Conservation (phyloP, 2,329 filamentous ascomycete species). For the Trichophyton schoenleinii region DNA sequence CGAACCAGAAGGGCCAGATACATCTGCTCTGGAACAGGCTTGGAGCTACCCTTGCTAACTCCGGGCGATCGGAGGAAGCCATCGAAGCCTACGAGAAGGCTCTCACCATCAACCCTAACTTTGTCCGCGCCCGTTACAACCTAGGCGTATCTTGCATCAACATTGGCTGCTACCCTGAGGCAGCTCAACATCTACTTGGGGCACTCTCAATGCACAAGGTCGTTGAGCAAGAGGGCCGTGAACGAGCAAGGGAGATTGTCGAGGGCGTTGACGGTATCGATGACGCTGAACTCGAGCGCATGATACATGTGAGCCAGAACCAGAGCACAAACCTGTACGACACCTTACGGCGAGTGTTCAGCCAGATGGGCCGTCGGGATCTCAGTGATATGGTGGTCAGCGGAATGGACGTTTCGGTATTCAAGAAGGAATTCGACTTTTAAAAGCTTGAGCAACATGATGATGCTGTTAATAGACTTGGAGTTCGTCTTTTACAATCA, state of each 20-base stretch:
- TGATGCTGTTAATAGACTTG: neutral
- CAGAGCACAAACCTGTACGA: slow-evolving; percentile 95
- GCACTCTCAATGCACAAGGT: slow-evolving; percentile 92
- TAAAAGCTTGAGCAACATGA: slow-evolving; percentile 23
- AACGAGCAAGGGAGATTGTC: slow-evolving; percentile 72
- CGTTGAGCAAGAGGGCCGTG: slow-evolving; percentile 71
- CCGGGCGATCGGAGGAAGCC: slow-evolving; percentile 82
- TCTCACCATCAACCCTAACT: slow-evolving; percentile 80
- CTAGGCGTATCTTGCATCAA: slow-evolving; percentile 95
- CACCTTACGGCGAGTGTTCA: slow-evolving; percentile 87
- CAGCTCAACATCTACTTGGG: slow-evolving; percentile 80
- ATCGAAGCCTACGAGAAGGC: slow-evolving; percentile 95
- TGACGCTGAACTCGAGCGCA: slow-evolving; percentile 68
- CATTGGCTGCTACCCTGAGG: slow-evolving; percentile 87
- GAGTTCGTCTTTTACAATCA: neutral
- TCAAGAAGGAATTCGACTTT: slow-evolving; percentile 86
- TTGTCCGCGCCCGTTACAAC: slow-evolving; percentile 93
- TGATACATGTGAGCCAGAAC: slow-evolving; percentile 71
- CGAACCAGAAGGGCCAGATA: slow-evolving; percentile 73
- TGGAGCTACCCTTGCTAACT: slow-evolving; percentile 90
- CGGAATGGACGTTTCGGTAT: slow-evolving; percentile 80
- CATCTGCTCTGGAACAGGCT: slow-evolving; percentile 96
- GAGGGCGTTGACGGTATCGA: slow-evolving; percentile 44
- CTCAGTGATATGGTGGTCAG: slow-evolving; percentile 74
- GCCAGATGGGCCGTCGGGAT: slow-evolving; percentile 83